Percentiles rank a stretch among this genome's conserved stretches.
Conservation (phyloP, 371 early-diverging fungal species). For the Haplosporangium sp. region DNA sequence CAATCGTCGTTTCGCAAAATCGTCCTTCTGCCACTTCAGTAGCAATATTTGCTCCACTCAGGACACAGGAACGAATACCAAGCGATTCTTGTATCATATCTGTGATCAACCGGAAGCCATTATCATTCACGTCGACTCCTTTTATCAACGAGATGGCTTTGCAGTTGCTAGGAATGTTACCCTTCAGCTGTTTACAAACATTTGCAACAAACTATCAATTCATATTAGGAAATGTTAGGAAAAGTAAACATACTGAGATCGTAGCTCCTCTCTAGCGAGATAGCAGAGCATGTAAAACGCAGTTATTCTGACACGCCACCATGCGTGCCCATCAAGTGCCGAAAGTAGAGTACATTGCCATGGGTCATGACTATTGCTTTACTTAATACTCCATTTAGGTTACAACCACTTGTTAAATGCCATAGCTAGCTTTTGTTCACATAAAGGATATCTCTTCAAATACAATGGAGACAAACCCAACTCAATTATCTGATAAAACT, state of each 20-base stretch:
- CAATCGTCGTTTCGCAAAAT: slow-evolving; percentile 97
- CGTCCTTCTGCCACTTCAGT: slow-evolving; percentile 94
- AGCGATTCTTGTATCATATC: slow-evolving; percentile 88
- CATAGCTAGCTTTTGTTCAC: no score
- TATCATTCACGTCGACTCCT: slow-evolving; percentile 86
- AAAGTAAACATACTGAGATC: not conserved
- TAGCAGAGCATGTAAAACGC: slow-evolving; percentile 2
- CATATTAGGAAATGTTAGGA: not conserved
- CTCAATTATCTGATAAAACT: no score
- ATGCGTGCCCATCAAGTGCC: slow-evolving; percentile 9
- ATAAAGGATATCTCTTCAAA: no score
- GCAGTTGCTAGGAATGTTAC: slow-evolving; percentile 74
- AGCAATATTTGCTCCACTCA: slow-evolving; percentile 99
- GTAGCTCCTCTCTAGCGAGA: not conserved
- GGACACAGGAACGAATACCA: slow-evolving; percentile 83
- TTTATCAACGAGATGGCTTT: slow-evolving; percentile 97
- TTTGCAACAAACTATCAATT: slow-evolving; percentile 81
- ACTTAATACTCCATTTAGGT: no score
- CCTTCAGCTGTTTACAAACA: slow-evolving; percentile 83
- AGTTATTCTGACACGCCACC: slow-evolving; percentile 13
- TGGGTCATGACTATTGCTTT: not conserved
- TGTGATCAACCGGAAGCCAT: slow-evolving; percentile 86
- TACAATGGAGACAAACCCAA: no score
- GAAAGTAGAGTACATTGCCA: not conserved
- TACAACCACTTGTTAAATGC: no score